Conservation (phyloP, 306 rosid species). For the Lathyrus tuberosus region DNA sequence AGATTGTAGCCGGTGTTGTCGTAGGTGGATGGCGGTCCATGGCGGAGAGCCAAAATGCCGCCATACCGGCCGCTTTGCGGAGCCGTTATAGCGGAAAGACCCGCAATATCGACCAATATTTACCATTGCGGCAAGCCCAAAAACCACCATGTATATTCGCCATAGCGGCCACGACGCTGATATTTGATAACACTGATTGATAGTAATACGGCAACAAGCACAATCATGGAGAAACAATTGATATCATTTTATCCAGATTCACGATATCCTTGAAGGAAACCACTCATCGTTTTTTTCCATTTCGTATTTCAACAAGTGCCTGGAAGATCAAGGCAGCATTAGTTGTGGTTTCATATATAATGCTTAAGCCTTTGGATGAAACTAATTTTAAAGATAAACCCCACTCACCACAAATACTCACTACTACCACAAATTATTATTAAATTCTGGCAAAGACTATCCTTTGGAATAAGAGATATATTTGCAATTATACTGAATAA, state of each 20-base stretch:
- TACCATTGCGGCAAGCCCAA: no score
- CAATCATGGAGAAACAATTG: not conserved
- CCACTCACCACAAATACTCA: not conserved
- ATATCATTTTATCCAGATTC: not conserved
- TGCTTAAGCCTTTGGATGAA: not conserved
- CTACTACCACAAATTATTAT: not conserved
- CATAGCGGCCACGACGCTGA: no score
- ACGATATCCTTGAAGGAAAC: not conserved
- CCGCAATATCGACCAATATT: no score
- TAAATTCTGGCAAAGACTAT: not conserved
- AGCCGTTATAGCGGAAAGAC: no score
- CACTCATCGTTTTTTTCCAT: constrained; percentile 1
- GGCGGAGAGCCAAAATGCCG: no score
- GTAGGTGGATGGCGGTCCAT: no score
- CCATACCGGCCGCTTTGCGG: no score
- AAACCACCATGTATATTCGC: no score
- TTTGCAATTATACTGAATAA: not conserved
- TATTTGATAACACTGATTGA: no score
- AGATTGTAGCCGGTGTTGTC: no score
- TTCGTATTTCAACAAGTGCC: not conserved
- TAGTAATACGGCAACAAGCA: not conserved
- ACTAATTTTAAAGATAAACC: not conserved
- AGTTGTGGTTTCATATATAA: not conserved
- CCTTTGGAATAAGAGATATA: not conserved
- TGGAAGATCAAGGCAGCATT: not conserved